Evolutionary conservation across 805 yeast genomes (phyloP).

Genomic region (Yamadazyma phyllophila): DNA sequence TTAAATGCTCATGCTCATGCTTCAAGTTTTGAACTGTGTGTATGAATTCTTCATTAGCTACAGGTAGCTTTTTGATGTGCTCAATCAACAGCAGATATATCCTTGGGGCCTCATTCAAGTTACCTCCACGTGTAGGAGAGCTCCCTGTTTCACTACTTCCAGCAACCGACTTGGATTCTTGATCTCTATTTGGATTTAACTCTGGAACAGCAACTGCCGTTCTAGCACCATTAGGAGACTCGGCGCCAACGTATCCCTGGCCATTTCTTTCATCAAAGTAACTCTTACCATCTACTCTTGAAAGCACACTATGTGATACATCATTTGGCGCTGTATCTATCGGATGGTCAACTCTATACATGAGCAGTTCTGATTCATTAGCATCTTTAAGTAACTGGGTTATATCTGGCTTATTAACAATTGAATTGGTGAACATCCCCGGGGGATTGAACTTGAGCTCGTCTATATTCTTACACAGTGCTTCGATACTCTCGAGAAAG

Average conservation of each 20-base stretch:
- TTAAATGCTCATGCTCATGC: constrained; percentile 34
- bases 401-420: constrained; percentile 50
- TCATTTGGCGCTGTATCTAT: background rate
- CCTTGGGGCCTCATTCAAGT: constrained; percentile 4
- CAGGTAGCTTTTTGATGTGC: constrained; percentile 13
- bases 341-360: constrained; percentile 43
- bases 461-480: constrained; percentile 39
- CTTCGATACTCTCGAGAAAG: constrained; percentile 32
- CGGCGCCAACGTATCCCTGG: constrained; percentile 17
- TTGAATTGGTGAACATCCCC: constrained; percentile 66
- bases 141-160: constrained; percentile 10
- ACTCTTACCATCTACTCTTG: constrained; percentile 50
- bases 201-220: constrained; percentile 30
- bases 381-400: constrained; percentile 62
- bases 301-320: constrained; percentile 25
- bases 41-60: constrained; percentile 20
- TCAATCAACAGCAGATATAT: constrained; percentile 9
- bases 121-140: constrained; percentile 11
- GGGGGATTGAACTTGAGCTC: constrained; percentile 51
- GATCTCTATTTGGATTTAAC: constrained; percentile 8
- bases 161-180: background rate
- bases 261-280: constrained; percentile 31
- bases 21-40: constrained; percentile 36
- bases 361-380: constrained; percentile 47
- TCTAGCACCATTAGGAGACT: constrained; percentile 6